Evolutionary conservation across 2,329 filamentous ascomycete species (phyloP).

Genomic region (Fusarium gaditjirri): DNA sequence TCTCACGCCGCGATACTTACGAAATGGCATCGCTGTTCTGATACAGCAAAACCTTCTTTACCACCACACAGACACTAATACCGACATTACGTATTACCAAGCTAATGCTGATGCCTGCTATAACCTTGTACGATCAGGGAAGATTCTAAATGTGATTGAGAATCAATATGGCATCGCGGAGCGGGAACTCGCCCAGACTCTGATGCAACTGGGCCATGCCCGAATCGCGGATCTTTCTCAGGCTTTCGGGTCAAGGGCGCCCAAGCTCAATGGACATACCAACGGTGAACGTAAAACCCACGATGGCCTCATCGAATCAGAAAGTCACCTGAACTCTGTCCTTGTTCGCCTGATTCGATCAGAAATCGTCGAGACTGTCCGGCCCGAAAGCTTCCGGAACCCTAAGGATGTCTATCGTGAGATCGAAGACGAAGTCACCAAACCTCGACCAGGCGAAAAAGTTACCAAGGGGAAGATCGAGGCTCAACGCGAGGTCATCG

Average conservation of each 20-base stretch:
- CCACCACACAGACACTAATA: slow-evolving; percentile 72
- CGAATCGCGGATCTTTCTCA: slow-evolving; percentile 76
- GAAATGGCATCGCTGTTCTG: slow-evolving; percentile 83
- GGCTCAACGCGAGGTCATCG: slow-evolving; percentile 65
- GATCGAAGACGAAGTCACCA: slow-evolving; percentile 71
- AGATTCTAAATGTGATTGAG: slow-evolving; percentile 81
- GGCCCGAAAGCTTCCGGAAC: slow-evolving; percentile 65
- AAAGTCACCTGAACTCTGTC: slow-evolving; percentile 60
- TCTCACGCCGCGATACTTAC: slow-evolving; percentile 78
- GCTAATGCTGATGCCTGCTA: slow-evolving; percentile 85
- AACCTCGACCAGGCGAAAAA: slow-evolving; percentile 56
- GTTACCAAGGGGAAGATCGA: slow-evolving; percentile 72
- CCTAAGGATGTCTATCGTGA: slow-evolving; percentile 69
- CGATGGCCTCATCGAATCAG: slow-evolving; percentile 55
- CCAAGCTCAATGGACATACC: slow-evolving; percentile 49
- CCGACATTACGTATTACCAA: slow-evolving; percentile 79
- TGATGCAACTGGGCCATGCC: slow-evolving; percentile 82
- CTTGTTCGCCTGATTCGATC: slow-evolving; percentile 68
- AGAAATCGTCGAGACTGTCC: slow-evolving; percentile 75
- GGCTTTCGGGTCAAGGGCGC: slow-evolving; percentile 61
- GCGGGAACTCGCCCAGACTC: slow-evolving; percentile 76
- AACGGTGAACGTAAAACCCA: slow-evolving; percentile 49
- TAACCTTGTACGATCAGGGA: slow-evolving; percentile 81
- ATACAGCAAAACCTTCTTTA: slow-evolving; percentile 89
- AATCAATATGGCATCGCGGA: slow-evolving; percentile 79